Conservation (phyloP, 306 rosid genomes). For the Ochetophila trinervis region DNA sequence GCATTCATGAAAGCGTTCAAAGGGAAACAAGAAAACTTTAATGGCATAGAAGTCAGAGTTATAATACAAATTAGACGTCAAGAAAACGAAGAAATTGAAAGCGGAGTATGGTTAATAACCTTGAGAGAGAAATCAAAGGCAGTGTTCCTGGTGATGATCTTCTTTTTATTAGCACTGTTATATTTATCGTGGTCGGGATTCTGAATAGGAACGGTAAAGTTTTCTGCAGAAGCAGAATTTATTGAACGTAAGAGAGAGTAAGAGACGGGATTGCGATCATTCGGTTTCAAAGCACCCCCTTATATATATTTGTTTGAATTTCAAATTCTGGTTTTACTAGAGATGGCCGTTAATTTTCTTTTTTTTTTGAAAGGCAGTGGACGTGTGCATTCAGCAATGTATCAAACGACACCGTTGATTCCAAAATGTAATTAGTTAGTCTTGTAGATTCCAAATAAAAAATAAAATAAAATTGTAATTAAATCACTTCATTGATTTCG, state of each 20-base stretch:
- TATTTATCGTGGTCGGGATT: background rate
- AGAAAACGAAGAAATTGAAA: slow-evolving; percentile 8
- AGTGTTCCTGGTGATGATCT: slow-evolving; percentile 7
- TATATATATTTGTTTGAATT: slow-evolving; percentile 13
- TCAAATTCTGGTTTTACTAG: slow-evolving; percentile 20
- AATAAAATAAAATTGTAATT: too few species aligned
- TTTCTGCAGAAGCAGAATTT: slow-evolving; percentile 9
- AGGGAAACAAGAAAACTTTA: too few species aligned
- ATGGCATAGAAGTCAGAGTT: too few species aligned
- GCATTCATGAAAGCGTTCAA: too few species aligned
- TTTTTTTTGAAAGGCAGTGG: slow-evolving; percentile 5
- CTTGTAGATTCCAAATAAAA: too few species aligned
- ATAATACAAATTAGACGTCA: background rate
- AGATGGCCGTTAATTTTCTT: slow-evolving; percentile 28
- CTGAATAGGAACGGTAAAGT: background rate
- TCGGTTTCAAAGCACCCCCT: background rate
- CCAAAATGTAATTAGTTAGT: too few species aligned
- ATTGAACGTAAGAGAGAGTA: background rate
- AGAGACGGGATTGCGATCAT: slow-evolving; percentile 5
- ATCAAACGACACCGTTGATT: background rate
- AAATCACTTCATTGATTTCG: too few species aligned
- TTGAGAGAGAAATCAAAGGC: slow-evolving; percentile 2
- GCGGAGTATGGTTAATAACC: slow-evolving; percentile 8
- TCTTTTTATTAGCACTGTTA: background rate
- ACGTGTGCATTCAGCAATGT: background rate